Percentiles rank a stretch among this genome's conserved stretches.
Conservation (phyloP, 2,329 filamentous ascomycete genomes). For the Penicillium olsonii region DNA sequence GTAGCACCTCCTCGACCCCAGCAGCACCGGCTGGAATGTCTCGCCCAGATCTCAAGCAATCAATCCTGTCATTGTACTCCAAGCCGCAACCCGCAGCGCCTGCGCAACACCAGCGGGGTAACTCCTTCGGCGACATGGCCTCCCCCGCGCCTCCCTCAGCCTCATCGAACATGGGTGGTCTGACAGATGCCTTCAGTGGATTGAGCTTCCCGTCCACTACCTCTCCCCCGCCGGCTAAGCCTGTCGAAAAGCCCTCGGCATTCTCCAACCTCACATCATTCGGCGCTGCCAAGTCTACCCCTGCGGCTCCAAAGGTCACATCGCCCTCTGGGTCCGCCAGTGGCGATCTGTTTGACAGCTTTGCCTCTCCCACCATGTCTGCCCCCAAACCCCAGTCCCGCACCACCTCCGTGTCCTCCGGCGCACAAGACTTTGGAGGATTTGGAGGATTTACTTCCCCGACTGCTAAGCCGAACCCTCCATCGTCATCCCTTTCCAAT, state of each 20-base stretch:
- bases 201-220: conserved; percentile 61
- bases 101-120: conserved; percentile 57
- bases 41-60: conserved; percentile 92
- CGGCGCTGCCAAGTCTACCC: conserved; percentile 45
- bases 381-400: conserved; percentile 45
- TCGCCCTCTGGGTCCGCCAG: conserved; percentile 55
- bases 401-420: conserved; percentile 55
- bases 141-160: conserved; percentile 45
- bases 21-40: conserved; percentile 64
- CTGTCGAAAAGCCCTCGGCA: conserved; percentile 57
- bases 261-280: conserved; percentile 66
- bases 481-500: conserved; percentile 60
- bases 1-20: conserved; percentile 72
- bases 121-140: conserved; percentile 70
- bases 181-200: conserved; percentile 79
- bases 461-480: conserved; percentile 49
- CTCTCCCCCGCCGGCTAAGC: conserved; percentile 39
- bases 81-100: conserved; percentile 65
- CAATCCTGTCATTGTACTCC: conserved; percentile 92
- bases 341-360: conserved; percentile 80
- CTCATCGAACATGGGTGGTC: conserved; percentile 56
- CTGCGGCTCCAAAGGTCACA: conserved; percentile 50
- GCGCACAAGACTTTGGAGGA: conserved; percentile 64
- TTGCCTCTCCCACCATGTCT: conserved; percentile 62
- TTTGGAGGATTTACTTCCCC: conserved; percentile 62